Base-by-base conservation (phyloP, 2,329 filamentous ascomycete genomes). In the Aspergillus sp. region DNA sequence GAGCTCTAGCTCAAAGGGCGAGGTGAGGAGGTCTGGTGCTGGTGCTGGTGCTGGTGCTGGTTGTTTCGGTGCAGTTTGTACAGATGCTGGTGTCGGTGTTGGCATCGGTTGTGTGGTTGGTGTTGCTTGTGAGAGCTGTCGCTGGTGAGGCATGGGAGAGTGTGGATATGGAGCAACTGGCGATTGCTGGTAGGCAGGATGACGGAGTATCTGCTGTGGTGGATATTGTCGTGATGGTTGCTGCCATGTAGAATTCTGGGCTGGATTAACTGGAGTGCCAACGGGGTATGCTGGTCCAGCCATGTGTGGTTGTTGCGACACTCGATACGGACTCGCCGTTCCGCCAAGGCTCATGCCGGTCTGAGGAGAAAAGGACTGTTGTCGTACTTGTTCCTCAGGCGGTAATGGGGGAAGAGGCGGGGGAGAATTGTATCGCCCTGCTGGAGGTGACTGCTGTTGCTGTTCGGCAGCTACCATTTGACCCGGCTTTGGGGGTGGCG, bases 1-100 rank as follows among this genome's bases (percentile, higher is more conserved):
- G 4, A 83, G 67, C 19, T 79, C 74, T 5, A 82, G 70, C 50
- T 83, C 78, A 47, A 84, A 80, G 1, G 80, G 79, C 17, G 81
- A 82, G 30, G 81, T 80, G 46, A 86, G 74, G 42, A 86, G 75
- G 57, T 86, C 81, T 12, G 67, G 69, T 9, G 54, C 61, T 38
- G 54, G 48, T 20, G 54, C 61, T 38, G 54, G 48, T 20, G 17
- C 17, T 19, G 17, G 17, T 19, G 50, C 51, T 48, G 52, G 51
- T 25, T 54, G 54, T 17, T 46, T 47, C 4, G 42, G 48, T 35
- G 60, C 44, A 41, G 54, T 38, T 20, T 51, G 48, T 58, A 63
- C 39, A 65, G 53, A n/a, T 55, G 52, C 32, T 52, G 49, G 35
- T 55, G 35, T 37, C 49, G 54, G 22, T 58, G 58, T 17, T 54